A percentile compares a stretch with the other conserved stretches of the same genome.
These are phyloP conservation scores for Candida jianshihensis DNA, from an alignment of 805 yeast genomes.

Conservation along the genomic window DNA sequence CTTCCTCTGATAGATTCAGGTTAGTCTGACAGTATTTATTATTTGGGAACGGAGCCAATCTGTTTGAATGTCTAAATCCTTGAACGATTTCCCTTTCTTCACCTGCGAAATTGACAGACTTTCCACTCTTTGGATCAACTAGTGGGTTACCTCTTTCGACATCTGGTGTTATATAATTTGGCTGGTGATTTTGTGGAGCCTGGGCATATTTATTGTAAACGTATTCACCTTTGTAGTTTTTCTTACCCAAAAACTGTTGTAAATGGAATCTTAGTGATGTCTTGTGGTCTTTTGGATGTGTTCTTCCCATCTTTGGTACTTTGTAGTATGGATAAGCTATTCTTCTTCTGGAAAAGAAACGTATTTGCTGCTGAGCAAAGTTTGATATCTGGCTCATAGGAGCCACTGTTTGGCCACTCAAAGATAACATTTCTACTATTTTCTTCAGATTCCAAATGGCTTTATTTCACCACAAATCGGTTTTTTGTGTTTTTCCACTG, in stretches of 20 bases:
- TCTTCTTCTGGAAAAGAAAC: slow-evolving; percentile 42
- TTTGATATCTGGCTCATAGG: slow-evolving; percentile 3
- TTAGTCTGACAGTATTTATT: slow-evolving; percentile 69
- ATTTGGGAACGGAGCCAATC: slow-evolving; percentile 75
- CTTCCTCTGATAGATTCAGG: slow-evolving; percentile 45
- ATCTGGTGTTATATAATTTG: slow-evolving; percentile 64
- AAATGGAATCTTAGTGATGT: slow-evolving; percentile 56
- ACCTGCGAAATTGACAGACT: slow-evolving; percentile 20
- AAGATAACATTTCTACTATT: not conserved
- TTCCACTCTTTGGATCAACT: slow-evolving; percentile 27
- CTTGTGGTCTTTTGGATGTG: slow-evolving; percentile 34
- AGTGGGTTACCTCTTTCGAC: slow-evolving; percentile 34
- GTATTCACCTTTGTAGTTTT: slow-evolving; percentile 78
- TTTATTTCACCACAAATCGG: too few species aligned
- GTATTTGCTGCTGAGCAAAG: slow-evolving; percentile 27
- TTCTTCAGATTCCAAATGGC: too few species aligned
- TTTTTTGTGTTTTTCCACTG: too few species aligned
- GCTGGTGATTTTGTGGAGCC: slow-evolving; percentile 59
- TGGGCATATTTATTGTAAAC: slow-evolving; percentile 65
- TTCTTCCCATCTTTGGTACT: slow-evolving; percentile 34
- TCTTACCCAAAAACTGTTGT: slow-evolving; percentile 76
- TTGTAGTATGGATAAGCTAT: slow-evolving; percentile 49
- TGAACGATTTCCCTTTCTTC: slow-evolving; percentile 6
- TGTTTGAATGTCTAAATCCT: slow-evolving; percentile 4
- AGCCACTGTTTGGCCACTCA: slow-evolving; percentile 1